These are phyloP conservation scores for Apiospora pterosperma DNA, from an alignment of 2,329 filamentous ascomycete genomes.

Conservation along the genomic window DNA sequence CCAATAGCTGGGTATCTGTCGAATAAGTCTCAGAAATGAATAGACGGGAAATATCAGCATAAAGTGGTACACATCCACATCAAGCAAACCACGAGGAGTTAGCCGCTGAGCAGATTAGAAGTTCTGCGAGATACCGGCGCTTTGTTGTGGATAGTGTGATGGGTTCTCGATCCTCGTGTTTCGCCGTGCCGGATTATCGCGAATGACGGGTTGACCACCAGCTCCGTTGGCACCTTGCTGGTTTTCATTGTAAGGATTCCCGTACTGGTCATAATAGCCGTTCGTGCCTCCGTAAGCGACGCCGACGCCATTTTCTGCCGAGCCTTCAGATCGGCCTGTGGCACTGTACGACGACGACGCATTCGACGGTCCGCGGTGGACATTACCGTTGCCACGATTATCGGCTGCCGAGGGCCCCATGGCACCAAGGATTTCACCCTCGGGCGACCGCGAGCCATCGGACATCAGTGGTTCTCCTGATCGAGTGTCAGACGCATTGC, in stretches of 20 bases:
- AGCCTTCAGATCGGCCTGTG: slow-evolving; percentile 69
- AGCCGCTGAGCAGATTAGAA: slow-evolving; percentile 57
- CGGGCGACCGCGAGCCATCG: slow-evolving; percentile 53
- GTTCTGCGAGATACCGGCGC: slow-evolving; percentile 93
- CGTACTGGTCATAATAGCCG: slow-evolving; percentile 59
- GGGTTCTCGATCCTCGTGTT: slow-evolving; percentile 95
- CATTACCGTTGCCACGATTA: slow-evolving; percentile 60
- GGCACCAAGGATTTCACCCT: slow-evolving; percentile 79
- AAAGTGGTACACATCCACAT: background rate
- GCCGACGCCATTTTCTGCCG: slow-evolving; percentile 47
- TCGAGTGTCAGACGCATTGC: slow-evolving; percentile 61
- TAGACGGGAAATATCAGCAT: background rate
- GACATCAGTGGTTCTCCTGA: slow-evolving; percentile 64
- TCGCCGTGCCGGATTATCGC: slow-evolving; percentile 85
- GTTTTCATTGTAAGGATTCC: slow-evolving; percentile 49
- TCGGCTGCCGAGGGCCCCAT: slow-evolving; percentile 70
- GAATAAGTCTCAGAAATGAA: background rate
- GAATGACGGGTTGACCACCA: slow-evolving; percentile 73
- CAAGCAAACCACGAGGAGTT: slow-evolving; percentile 8
- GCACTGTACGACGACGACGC: slow-evolving; percentile 94
- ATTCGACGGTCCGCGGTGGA: slow-evolving; percentile 88
- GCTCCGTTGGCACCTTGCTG: slow-evolving; percentile 39
- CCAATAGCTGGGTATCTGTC: slow-evolving; percentile 4
- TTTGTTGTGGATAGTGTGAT: slow-evolving; percentile 85
- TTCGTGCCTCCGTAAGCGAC: slow-evolving; percentile 44